Percentiles rank a stretch among this genome's conserved stretches.
Evolutionary conservation across 139 green algal species (phyloP).

Genomic region (Chlorella vulgaris): DNA sequence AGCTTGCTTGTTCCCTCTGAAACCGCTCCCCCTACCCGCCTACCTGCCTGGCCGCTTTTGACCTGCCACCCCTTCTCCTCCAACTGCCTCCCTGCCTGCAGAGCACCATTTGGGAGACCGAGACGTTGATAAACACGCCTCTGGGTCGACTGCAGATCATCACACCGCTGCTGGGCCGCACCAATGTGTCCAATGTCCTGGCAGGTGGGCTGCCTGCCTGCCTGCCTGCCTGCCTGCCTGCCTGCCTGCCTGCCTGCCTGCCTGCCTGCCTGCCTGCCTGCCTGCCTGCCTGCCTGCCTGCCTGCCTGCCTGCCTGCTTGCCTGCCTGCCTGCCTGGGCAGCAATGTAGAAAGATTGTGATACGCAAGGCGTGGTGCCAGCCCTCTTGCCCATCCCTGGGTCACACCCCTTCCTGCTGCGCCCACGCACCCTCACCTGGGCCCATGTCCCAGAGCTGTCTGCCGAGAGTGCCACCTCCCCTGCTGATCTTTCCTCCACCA

Average conservation of each 20-base stretch:
- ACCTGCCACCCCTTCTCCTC: not conserved
- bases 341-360: not conserved
- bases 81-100: conserved; percentile 5
- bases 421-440: not conserved
- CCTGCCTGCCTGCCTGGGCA: not conserved
- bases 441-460: no score
- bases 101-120: conserved; percentile 78
- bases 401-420: not conserved
- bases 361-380: not conserved
- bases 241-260: no score
- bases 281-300: no score
- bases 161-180: conserved; percentile 76
- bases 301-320: no score
- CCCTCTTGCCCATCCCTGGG: not conserved
- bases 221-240: no score
- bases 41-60: no score
- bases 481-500: no score
- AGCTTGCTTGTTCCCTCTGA: no score
- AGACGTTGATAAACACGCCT: conserved; percentile 64
- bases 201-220: conserved; percentile 40
- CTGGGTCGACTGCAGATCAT: conserved; percentile 73
- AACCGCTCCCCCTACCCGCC: no score
- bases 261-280: no score
- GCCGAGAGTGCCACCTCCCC: no score
- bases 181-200: conserved; percentile 92